Evolutionary conservation across 345 rosid species (phyloP).

Genomic region (Populus simonii): DNA sequence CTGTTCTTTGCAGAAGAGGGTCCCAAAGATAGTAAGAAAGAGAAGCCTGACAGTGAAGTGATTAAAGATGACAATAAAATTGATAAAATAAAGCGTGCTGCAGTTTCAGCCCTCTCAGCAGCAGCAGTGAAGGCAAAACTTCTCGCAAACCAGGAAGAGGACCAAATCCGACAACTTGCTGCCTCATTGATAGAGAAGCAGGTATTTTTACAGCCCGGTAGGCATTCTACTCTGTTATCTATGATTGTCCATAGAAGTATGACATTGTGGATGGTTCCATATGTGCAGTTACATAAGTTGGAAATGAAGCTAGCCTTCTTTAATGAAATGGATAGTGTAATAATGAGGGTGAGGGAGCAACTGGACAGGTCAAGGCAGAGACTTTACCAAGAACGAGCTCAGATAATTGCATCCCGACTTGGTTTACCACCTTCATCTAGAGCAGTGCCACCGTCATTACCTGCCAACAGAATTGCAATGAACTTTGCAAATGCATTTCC

Average conservation of each 20-base stretch:
- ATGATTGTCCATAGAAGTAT: not conserved
- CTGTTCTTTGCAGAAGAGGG: conserved; percentile 26
- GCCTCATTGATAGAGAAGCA: conserved; percentile 76
- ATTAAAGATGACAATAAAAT: conserved; percentile 44
- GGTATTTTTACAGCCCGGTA: conserved; percentile 36
- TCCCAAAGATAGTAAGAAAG: conserved; percentile 36
- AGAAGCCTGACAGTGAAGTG: conserved; percentile 39
- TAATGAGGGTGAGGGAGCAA: conserved; percentile 73
- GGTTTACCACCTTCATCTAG: conserved; percentile 66
- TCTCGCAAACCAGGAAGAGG: conserved; percentile 84
- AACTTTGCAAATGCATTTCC: conserved; percentile 55
- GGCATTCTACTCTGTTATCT: not conserved
- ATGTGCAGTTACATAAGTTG: conserved; percentile 73
- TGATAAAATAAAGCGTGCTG: conserved; percentile 72
- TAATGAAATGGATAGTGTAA: conserved; percentile 68
- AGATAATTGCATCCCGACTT: conserved; percentile 88
- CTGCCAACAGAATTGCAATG: conserved; percentile 69
- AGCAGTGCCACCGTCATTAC: conserved; percentile 48
- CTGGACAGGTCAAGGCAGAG: conserved; percentile 86
- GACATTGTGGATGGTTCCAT: conserved; percentile 6
- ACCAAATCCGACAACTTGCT: conserved; percentile 71
- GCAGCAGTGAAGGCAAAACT: conserved; percentile 94
- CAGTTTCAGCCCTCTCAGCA: conserved; percentile 77
- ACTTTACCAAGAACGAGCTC: conserved; percentile 86
- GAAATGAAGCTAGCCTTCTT: conserved; percentile 81